phyloP scores from a whole-genome alignment of 441 rosid species.

The Erodium texanum region DNA sequence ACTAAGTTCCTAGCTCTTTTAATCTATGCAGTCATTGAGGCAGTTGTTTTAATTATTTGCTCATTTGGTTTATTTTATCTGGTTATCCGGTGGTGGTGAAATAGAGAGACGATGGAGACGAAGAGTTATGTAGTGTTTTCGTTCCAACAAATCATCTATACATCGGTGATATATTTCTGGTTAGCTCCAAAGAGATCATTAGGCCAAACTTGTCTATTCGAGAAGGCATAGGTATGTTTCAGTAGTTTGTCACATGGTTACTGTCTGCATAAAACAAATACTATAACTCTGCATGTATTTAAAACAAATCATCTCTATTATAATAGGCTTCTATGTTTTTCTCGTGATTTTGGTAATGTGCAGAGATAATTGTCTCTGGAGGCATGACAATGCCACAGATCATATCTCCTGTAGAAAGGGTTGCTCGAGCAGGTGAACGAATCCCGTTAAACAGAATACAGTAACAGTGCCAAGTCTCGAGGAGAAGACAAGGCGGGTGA shows the following conservation, averaged over 20 bases:
- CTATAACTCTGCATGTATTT: no score
- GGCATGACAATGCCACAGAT: slow-evolving; percentile 70
- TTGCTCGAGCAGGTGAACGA: slow-evolving; percentile 31
- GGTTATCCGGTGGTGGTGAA: no score
- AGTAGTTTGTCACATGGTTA: no score
- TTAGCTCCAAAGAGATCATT: neutral
- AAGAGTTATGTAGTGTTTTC: slow-evolving; percentile 1
- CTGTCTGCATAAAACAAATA: no score
- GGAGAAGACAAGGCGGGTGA: no score
- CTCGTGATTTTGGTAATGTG: slow-evolving; percentile 5
- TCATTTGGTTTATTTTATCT: no score
- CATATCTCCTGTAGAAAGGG: slow-evolving; percentile 41
- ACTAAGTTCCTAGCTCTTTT: no score
- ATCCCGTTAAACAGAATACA: slow-evolving; percentile 43
- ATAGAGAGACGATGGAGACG: neutral
- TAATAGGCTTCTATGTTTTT: neutral
- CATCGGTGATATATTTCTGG: neutral
- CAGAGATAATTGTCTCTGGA: slow-evolving; percentile 63
- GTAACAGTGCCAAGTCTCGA: slow-evolving; percentile 10
- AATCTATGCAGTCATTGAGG: neutral
- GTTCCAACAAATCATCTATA: neutral
- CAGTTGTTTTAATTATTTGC: neutral
- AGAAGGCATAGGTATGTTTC: neutral
- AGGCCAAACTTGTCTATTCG: neutral
- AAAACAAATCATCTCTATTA: no score